phyloP scores from a whole-genome alignment of 2,329 filamentous ascomycete genomes.

The Venturia carpophila region DNA sequence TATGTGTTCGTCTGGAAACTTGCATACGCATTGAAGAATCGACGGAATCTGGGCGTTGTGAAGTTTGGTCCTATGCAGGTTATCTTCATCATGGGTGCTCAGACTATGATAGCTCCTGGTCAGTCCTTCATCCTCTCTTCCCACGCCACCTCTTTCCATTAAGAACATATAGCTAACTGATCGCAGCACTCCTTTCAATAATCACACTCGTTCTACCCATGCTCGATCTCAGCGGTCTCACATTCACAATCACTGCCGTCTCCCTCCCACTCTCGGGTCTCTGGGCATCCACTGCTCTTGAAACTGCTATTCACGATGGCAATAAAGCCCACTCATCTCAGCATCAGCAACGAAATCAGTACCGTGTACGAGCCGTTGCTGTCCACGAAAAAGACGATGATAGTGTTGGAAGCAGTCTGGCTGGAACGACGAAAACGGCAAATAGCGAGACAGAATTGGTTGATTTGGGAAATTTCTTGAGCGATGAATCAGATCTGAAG shows the following conservation, averaged over 20 bases:
- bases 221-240: slow-evolving; percentile 47
- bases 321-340: neutral
- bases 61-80: slow-evolving; percentile 59
- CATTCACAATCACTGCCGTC: slow-evolving; percentile 52
- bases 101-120: slow-evolving; percentile 60
- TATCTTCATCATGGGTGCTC: slow-evolving; percentile 60
- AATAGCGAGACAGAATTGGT: neutral
- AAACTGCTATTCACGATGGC: slow-evolving; percentile 10
- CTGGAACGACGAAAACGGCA: neutral
- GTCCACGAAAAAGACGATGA: neutral
- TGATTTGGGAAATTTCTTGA: neutral
- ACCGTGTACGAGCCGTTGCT: neutral
- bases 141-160: slow-evolving; percentile 2
- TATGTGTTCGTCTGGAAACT: slow-evolving; percentile 56
- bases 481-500: neutral
- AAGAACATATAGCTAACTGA: slow-evolving; percentile 20
- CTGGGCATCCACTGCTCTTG: slow-evolving; percentile 46
- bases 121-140: slow-evolving; percentile 26
- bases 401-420: neutral
- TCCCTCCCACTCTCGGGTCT: slow-evolving; percentile 59
- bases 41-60: slow-evolving; percentile 49
- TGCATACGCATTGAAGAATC: slow-evolving; percentile 47
- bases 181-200: slow-evolving; percentile 51
- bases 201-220: slow-evolving; percentile 46
- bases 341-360: neutral